Evolutionary conservation across 768 basidiomycete species (phyloP).

Genomic region (Lactifluus volemus): DNA sequence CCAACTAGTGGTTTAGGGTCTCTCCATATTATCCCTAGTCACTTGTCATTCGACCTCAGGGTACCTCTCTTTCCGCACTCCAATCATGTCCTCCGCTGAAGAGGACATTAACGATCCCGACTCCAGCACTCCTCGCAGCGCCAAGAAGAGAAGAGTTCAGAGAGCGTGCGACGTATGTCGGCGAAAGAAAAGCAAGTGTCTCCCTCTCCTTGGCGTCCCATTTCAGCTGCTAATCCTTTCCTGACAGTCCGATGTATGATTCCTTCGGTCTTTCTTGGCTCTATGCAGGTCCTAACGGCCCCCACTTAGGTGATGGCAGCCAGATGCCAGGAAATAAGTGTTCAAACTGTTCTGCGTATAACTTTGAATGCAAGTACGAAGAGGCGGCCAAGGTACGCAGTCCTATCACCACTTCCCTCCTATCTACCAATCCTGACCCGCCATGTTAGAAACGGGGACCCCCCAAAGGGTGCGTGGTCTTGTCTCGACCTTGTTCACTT

Average conservation of each 20-base stretch:
- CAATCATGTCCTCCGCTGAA: constrained; percentile 54
- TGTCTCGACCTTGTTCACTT: not conserved
- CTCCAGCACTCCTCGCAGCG: constrained; percentile 25
- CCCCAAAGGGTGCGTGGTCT: constrained; percentile 44
- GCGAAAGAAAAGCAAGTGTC: constrained; percentile 65
- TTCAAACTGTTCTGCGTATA: constrained; percentile 52
- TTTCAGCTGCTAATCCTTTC: constrained; percentile 12
- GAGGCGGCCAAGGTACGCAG: constrained; percentile 54
- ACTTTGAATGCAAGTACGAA: constrained; percentile 56
- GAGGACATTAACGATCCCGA: constrained; percentile 50
- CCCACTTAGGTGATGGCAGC: constrained; percentile 52
- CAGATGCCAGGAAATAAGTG: constrained; percentile 56
- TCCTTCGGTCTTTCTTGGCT: not conserved
- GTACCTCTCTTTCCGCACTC: not conserved
- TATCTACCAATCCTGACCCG: not conserved
- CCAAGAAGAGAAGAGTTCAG: constrained; percentile 66
- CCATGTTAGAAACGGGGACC: constrained; percentile 42
- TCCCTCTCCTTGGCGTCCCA: constrained; percentile 8
- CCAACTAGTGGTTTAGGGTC: constrained; percentile 8
- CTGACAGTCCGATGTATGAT: constrained; percentile 54
- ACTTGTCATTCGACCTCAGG: not conserved
- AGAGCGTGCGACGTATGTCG: constrained; percentile 78
- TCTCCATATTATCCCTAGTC: not conserved
- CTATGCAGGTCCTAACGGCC: not conserved
- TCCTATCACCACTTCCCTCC: not conserved